Evolutionary conservation across 768 basidiomycete species (phyloP), one percentile per base, ranked within the genome.

Genomic region (Pisolithus sp.): DNA sequence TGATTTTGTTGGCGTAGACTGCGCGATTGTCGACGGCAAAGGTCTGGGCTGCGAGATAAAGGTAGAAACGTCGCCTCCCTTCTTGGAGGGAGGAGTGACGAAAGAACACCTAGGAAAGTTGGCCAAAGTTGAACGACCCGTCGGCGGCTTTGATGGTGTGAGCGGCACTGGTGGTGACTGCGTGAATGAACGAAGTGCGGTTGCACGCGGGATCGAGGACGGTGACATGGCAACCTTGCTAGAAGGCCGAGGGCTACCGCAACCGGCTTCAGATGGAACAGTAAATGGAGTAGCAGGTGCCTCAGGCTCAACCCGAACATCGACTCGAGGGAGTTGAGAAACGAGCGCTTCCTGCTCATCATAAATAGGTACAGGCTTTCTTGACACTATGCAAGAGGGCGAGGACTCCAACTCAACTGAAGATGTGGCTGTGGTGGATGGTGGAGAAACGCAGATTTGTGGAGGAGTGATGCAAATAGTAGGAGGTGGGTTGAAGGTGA

Each of bases 401-500:
- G 26, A 26, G 45, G 23, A 34, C 54, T 28, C 57, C 44, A 50
- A 59, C 43, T 60, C 61, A 53, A 0, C 66, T 57, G 23, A 46
- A 36, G 58, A 51, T 31, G 37, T 37, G 9, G 61, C 61, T 43
- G 59, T 57, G 18, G 66, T 61, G 34, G 26, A 26, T 1, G 68
- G 61, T 9, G 69, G 61, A n/a, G 67, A 62, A 18, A 52, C 47
- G 53, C 53, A 62, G 51, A 55, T 28, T 2, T 58, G 54, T 7
- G 59, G 53, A 31, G 70, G 60, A 20, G 67, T 61, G 34, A 63
- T 57, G 56, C 51, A 56, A 52, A 59, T 57, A 40, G 58, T 55
- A 39, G 65, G 68, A n/a, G 87, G 83, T 18, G 82, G 78, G 3
- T 79, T 81, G 55, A 89, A 88, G 3, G 76, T 85, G 58, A 89